Evolutionary conservation across 106 monocot genomes (phyloP).

Genomic region (Allium cepa): DNA sequence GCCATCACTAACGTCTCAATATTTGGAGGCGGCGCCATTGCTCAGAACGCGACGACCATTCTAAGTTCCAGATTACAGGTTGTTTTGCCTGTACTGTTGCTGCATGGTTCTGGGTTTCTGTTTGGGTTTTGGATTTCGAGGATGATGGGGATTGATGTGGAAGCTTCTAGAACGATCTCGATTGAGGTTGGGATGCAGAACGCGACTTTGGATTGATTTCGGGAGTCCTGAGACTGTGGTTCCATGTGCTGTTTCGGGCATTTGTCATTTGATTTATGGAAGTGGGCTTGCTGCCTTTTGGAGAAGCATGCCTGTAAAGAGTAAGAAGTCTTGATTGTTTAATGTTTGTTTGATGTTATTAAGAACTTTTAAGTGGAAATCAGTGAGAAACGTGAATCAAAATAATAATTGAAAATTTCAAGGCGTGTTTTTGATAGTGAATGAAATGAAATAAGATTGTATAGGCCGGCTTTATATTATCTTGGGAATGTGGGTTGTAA

Average conservation of each 20-base stretch:
- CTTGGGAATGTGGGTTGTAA: too few relatives aligned
- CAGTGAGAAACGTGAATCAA: too few relatives aligned
- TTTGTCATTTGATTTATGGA: slow-evolving; percentile 64
- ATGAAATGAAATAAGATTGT: too few relatives aligned
- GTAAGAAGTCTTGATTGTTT: slow-evolving; percentile 1
- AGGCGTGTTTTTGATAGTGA: too few relatives aligned
- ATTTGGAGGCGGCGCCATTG: slow-evolving; percentile 71
- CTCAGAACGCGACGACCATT: slow-evolving; percentile 65
- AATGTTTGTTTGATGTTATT: too few relatives aligned
- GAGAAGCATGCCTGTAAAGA: slow-evolving; percentile 21
- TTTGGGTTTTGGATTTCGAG: too few relatives aligned
- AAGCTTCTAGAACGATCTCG: slow-evolving; percentile 59
- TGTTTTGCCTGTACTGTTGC: slow-evolving; percentile 30
- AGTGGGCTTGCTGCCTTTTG: slow-evolving; percentile 75
- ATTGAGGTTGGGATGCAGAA: slow-evolving; percentile 97
- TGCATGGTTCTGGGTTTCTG: slow-evolving; percentile 67
- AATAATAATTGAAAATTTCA: too few relatives aligned
- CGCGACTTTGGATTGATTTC: slow-evolving; percentile 73
- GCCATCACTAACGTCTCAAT: slow-evolving; percentile 66
- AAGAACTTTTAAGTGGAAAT: too few relatives aligned
- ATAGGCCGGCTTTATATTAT: too few relatives aligned
- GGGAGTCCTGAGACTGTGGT: slow-evolving; percentile 79
- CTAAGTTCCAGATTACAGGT: slow-evolving; percentile 60
- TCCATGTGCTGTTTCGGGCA: slow-evolving; percentile 83
- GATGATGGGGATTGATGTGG: slow-evolving; percentile 41